phyloP scores from a whole-genome alignment of 2,329 filamentous ascomycete species.

The Clarireedia monteithiana region DNA sequence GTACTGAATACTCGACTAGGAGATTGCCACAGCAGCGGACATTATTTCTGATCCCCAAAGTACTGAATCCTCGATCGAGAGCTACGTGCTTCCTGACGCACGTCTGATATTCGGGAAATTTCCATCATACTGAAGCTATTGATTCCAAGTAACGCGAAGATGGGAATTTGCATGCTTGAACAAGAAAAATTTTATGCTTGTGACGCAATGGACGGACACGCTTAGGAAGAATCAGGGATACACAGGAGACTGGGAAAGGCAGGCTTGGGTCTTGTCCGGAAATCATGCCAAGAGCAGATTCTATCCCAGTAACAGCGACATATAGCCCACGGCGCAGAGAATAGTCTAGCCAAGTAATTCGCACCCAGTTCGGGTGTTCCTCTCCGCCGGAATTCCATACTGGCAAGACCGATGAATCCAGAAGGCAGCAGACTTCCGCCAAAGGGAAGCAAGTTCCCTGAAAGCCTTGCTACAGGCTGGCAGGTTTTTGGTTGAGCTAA shows the following conservation, averaged over 20 bases:
- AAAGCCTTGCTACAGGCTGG: too few relatives aligned
- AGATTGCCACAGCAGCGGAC: not conserved
- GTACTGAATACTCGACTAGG: not conserved
- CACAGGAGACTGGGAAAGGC: not conserved
- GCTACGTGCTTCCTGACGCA: not conserved
- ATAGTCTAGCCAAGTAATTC: too few relatives aligned
- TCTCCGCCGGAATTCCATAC: too few relatives aligned
- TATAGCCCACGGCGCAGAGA: too few relatives aligned
- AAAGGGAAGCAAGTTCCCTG: too few relatives aligned
- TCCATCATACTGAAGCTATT: not conserved
- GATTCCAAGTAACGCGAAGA: not conserved
- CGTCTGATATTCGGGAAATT: not conserved
- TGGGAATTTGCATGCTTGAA: not conserved
- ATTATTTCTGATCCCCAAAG: constrained; percentile 1
- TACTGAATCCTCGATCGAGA: not conserved
- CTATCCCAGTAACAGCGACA: too few relatives aligned
- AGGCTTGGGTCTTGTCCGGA: too few relatives aligned
- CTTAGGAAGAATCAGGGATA: not conserved
- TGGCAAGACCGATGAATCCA: too few relatives aligned
- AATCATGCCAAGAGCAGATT: too few relatives aligned
- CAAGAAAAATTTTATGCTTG: not conserved
- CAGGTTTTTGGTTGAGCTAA: too few relatives aligned
- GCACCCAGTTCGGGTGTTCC: too few relatives aligned
- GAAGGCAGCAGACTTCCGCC: too few relatives aligned
- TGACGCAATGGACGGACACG: not conserved